A percentile compares a stretch with the other conserved stretches of the same genome.
Evolutionary conservation across 257 asterid species (phyloP).

Genomic region (Solanum appendiculatum): DNA sequence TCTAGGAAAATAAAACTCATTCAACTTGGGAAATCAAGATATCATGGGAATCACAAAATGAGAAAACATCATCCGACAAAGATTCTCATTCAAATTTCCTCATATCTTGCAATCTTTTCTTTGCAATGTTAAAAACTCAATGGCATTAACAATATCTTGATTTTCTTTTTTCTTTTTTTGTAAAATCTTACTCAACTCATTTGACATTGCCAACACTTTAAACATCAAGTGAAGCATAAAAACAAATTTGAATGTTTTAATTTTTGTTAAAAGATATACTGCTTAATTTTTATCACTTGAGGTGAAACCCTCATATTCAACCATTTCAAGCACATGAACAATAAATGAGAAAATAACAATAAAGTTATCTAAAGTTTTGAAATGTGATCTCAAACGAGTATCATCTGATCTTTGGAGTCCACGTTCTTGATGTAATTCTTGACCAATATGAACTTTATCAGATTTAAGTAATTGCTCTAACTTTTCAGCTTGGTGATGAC

Average conservation of each 20-base stretch:
- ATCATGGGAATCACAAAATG: not conserved
- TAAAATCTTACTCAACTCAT: too few relatives aligned
- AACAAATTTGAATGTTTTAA: not conserved
- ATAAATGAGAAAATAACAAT: not conserved
- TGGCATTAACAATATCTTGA: not conserved
- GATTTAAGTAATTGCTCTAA: not conserved
- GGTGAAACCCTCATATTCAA: not conserved
- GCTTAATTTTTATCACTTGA: not conserved
- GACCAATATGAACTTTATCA: not conserved
- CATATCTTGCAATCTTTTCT: not conserved
- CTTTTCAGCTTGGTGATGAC: not conserved
- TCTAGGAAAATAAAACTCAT: not conserved
- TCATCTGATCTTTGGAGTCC: not conserved
- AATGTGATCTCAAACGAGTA: not conserved
- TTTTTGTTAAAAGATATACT: too few relatives aligned
- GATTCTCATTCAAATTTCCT: not conserved
- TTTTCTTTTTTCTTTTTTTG: too few relatives aligned
- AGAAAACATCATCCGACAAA: not conserved
- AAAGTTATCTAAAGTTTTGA: not conserved
- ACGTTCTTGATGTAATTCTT: not conserved
- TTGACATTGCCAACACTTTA: not conserved
- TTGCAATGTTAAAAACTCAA: not conserved
- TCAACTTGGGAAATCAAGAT: not conserved
- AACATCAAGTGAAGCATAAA: not conserved
- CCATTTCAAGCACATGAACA: not conserved